These are phyloP conservation scores for Lasiodiplodia citricola DNA, from an alignment of 2,329 filamentous ascomycete species.

Conservation along the genomic window DNA sequence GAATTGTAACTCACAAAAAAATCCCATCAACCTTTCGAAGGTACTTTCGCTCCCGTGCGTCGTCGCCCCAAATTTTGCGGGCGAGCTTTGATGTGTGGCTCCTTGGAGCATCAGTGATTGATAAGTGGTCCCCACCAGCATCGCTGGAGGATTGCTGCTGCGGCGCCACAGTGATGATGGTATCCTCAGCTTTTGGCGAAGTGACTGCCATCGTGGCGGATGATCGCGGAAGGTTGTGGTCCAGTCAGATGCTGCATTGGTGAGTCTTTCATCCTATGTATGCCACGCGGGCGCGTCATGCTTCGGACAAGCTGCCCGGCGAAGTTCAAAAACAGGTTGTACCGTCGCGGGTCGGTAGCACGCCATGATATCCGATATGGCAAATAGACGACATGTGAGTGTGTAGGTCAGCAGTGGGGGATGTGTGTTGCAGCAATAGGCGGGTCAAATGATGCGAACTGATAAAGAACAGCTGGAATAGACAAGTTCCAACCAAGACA, in stretches of 20 bases:
- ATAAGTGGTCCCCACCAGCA: background rate
- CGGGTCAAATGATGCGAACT: slow-evolving; percentile 17
- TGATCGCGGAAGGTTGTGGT: background rate
- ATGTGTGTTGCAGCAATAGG: slow-evolving; percentile 18
- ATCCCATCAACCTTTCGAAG: slow-evolving; percentile 6
- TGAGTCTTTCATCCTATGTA: background rate
- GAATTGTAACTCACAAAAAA: background rate
- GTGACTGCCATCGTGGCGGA: background rate
- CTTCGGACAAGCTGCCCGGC: background rate
- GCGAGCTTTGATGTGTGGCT: background rate
- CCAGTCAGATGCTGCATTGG: background rate
- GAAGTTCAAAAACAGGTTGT: background rate
- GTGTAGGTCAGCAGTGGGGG: slow-evolving; percentile 18
- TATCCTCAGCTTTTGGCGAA: background rate
- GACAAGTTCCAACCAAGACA: background rate
- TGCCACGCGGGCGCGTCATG: slow-evolving; percentile 4
- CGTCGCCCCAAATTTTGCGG: slow-evolving; percentile 5
- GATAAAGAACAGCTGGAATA: slow-evolving; percentile 10
- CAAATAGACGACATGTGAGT: slow-evolving; percentile 10
- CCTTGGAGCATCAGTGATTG: background rate
- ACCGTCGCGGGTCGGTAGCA: background rate
- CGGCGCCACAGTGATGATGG: slow-evolving; percentile 7
- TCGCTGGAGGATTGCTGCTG: background rate
- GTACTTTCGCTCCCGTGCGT: slow-evolving; percentile 10
- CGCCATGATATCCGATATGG: slow-evolving; percentile 15